phyloP scores from a whole-genome alignment of 805 yeast genomes.

The Pichia phayaonensis region DNA sequence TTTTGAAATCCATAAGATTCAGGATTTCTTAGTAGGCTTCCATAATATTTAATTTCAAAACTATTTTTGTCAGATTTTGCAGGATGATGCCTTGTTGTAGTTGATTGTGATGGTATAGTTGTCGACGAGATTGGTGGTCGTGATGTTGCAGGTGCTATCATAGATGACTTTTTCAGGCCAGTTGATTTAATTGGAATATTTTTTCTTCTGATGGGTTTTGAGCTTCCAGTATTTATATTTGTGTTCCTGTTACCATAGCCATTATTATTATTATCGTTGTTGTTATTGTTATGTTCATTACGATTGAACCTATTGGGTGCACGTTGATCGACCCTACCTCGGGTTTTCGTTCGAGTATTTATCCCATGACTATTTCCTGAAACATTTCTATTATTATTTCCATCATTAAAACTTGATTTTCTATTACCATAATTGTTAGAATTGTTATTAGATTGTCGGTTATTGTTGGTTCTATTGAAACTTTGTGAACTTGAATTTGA shows the following conservation, averaged over 20 bases:
- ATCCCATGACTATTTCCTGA: neutral
- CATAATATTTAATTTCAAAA: conserved; percentile 24
- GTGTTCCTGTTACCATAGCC: neutral
- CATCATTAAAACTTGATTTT: neutral
- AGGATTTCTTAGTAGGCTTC: conserved; percentile 24
- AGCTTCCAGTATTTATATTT: neutral
- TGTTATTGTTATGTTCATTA: neutral
- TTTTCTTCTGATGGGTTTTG: neutral
- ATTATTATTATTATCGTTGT: neutral
- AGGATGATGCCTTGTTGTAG: neutral
- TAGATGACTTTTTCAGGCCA: neutral
- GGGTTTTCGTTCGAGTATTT: neutral
- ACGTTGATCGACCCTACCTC: neutral
- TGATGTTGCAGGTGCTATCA: neutral
- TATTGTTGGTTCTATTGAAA: neutral
- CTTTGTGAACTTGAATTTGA: neutral
- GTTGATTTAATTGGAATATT: neutral
- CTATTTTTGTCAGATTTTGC: conserved; percentile 1
- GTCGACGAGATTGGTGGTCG: neutral
- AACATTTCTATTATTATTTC: neutral
- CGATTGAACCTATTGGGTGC: neutral
- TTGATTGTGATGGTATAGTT: neutral
- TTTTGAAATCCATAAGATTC: conserved; percentile 23
- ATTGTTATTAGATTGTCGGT: neutral
- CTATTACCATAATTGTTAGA: neutral